These are phyloP conservation scores for Coemansia sp. DNA, from an alignment of 192 early-diverging fungal genomes.

Conservation along the genomic window DNA sequence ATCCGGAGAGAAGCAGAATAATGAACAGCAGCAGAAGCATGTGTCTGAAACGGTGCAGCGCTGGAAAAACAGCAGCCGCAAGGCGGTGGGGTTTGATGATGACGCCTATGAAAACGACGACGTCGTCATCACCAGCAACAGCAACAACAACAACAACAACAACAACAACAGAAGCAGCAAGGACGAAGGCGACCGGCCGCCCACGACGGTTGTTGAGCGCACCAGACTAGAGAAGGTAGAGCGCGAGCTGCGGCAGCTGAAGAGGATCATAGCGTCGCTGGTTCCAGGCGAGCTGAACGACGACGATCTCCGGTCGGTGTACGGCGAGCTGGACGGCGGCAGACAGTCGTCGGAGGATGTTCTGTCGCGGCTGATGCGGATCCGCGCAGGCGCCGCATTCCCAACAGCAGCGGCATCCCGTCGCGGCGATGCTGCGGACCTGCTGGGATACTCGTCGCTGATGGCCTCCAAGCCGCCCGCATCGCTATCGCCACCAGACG, in stretches of 20 bases:
- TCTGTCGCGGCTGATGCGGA: slow-evolving; percentile 32
- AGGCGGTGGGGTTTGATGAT: neutral
- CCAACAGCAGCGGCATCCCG: neutral
- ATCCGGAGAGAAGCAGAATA: neutral
- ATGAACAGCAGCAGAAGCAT: neutral
- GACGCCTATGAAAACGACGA: no score
- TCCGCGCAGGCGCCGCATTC: slow-evolving; percentile 17
- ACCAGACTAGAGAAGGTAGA: slow-evolving; percentile 46
- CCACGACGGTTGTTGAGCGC: slow-evolving; percentile 26
- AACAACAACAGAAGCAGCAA: no score
- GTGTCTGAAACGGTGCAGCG: neutral
- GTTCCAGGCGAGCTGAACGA: slow-evolving; percentile 48
- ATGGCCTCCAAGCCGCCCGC: slow-evolving; percentile 16
- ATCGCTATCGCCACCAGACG: slow-evolving; percentile 7
- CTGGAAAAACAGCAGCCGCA: neutral
- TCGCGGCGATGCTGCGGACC: neutral
- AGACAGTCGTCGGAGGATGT: slow-evolving; percentile 30
- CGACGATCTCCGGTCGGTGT: slow-evolving; percentile 51
- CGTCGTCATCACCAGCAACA: no score
- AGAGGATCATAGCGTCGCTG: slow-evolving; percentile 50
- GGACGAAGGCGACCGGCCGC: neutral
- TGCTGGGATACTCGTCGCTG: no score
- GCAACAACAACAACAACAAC: no score
- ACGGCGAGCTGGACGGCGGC: slow-evolving; percentile 40
- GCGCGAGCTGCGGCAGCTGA: slow-evolving; percentile 46